phyloP scores from a whole-genome alignment of 2,329 filamentous ascomycete genomes.

The Rhinocladiella mackenziei region DNA sequence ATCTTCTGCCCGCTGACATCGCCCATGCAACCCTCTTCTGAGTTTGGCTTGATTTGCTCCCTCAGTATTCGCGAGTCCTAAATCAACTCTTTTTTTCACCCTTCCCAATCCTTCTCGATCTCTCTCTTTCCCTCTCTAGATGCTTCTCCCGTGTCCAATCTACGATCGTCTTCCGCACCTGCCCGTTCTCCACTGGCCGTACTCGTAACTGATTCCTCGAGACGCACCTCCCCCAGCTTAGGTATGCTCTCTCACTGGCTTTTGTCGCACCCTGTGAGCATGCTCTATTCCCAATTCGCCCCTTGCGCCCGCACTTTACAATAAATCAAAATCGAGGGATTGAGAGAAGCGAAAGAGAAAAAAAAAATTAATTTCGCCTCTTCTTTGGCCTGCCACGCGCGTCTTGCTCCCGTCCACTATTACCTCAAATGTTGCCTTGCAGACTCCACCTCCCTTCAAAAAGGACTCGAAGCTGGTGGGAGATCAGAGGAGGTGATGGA shows the following conservation, averaged over 20 bases:
- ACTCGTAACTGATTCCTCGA: background rate
- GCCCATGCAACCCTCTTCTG: constrained; percentile 5
- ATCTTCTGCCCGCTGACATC: constrained; percentile 3
- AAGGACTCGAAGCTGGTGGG: constrained; percentile 20
- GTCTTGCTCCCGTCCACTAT: constrained; percentile 1
- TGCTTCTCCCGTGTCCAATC: constrained; percentile 3
- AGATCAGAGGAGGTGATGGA: constrained; percentile 20
- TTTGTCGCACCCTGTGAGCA: constrained; percentile 16
- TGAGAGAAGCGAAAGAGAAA: no score
- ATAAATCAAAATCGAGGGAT: constrained; percentile 11
- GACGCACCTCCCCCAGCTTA: constrained; percentile 12
- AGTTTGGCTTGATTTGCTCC: constrained; percentile 1
- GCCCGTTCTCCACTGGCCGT: constrained; percentile 1
- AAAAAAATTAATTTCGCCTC: background rate
- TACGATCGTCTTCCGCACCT: constrained; percentile 6
- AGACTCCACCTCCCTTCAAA: constrained; percentile 7
- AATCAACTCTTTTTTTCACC: background rate
- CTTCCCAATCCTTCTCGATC: constrained; percentile 13
- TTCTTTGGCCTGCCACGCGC: constrained; percentile 15
- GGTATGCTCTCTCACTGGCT: constrained; percentile 21
- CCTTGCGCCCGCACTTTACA: constrained; percentile 4
- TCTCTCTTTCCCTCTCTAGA: constrained; percentile 10
- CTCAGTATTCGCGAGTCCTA: constrained; percentile 6
- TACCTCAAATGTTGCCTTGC: constrained; percentile 21
- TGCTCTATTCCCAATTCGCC: constrained; percentile 17